Evolutionary conservation across 176 grass and related monocot species (phyloP).

Genomic region (Raddia guianensis): DNA sequence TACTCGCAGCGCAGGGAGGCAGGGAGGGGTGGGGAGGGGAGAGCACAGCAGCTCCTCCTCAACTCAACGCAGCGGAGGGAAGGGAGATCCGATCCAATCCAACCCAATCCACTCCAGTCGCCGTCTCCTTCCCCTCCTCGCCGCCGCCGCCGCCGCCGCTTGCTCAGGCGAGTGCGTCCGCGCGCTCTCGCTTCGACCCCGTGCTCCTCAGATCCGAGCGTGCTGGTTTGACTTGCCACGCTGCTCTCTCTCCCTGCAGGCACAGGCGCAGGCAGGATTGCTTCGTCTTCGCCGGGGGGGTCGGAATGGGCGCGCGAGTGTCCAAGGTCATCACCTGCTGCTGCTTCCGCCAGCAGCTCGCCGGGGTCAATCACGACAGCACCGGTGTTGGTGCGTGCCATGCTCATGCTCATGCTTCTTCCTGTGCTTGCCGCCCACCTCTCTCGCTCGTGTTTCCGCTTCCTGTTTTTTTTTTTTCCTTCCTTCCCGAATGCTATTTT

Average conservation of each 20-base stretch:
- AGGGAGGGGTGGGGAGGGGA: no score
- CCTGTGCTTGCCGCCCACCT: not conserved
- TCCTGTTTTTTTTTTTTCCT: not conserved
- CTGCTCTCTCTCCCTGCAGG: conserved; percentile 32
- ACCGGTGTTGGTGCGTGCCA: conserved; percentile 51
- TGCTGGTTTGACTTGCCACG: not conserved
- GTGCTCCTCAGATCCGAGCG: conserved; percentile 50
- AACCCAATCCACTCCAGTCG: not conserved
- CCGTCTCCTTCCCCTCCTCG: not conserved
- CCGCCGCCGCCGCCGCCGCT: not conserved
- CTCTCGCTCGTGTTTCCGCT: not conserved
- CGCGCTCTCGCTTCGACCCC: not conserved
- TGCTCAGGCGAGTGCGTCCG: conserved; percentile 20
- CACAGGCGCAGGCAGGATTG: conserved; percentile 38
- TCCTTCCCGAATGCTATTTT: not conserved
- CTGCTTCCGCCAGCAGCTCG: conserved; percentile 65
- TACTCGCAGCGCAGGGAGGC: not conserved
- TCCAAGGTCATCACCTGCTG: conserved; percentile 68
- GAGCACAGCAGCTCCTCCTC: not conserved
- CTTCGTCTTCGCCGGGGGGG: conserved; percentile 1
- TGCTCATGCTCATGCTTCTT: conserved; percentile 26
- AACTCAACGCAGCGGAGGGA: not conserved
- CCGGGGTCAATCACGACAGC: conserved; percentile 50
- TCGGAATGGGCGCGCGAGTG: conserved; percentile 72
- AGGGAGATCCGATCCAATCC: conserved; percentile 77